Base-by-base conservation (phyloP, 768 basidiomycete genomes). In the Clitopilus hobsonii region DNA sequence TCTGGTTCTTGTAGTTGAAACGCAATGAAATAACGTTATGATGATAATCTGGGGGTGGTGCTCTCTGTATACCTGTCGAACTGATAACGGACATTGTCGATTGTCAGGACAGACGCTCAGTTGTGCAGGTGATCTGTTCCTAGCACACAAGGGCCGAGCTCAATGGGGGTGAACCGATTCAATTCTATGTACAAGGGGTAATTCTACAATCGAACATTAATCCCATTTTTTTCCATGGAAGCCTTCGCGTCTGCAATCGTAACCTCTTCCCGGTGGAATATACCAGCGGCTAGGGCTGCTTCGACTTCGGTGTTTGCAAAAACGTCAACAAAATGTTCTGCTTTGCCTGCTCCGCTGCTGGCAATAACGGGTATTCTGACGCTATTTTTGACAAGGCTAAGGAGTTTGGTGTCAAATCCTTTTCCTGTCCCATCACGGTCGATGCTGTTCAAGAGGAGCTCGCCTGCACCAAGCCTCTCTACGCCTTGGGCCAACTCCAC, bases 311-410 rank as follows among this genome's bases (percentile, higher is more conserved):
- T 94, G 61, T 80, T 70, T 54, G 74, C 65, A 69, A 99, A 99
- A 16, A 94, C 89, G 49, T 91, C 81, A n/a, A 85, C 79, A 66
- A 99, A 98, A 71, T 99, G 92, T 47, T 81, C 81, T 27, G 76
- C 72, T 49, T 73, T 76, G 14, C 97, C 97, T 32, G 97, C 97
- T 2, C 97, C 97, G 58, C 92, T 95, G 68, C 90, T 93, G 20
- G 95, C 94, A 20, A 99, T 88, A 45, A 98, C 91, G 0, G 97
- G 97, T 54, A 99, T 94, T 45, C 78, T 79, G 49, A 98, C 94
- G 30, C 75, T 80, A 49, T 68, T 72, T 65, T 86, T 88, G 56
- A 98, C 85, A 55, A 96, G 78, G 38, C 75, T 74, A 53, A 98
- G 71, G 18, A 99, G 74, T 61, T 89, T 89, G 36, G 88, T 71